phyloP scores from a whole-genome alignment of 805 yeast genomes.

The Metschnikowia drakensbergensis region DNA sequence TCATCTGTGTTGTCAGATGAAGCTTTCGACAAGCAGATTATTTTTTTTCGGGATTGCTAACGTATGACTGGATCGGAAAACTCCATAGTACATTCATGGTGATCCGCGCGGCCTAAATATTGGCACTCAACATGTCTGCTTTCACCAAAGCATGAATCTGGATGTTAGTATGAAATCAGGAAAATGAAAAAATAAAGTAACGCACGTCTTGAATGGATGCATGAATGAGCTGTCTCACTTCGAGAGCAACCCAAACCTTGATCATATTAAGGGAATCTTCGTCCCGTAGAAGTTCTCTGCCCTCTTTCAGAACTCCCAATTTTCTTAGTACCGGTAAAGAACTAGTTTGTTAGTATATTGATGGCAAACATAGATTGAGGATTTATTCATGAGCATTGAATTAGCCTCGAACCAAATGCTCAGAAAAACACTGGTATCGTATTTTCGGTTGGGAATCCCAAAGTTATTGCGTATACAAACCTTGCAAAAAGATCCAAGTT shows the following conservation, averaged over 20 bases:
- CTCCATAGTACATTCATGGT: not conserved
- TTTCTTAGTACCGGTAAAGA: constrained; percentile 83
- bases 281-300: constrained; percentile 51
- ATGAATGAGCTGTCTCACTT: constrained; percentile 78
- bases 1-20: not conserved
- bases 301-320: constrained; percentile 67
- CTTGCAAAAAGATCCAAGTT: constrained; percentile 91
- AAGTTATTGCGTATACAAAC: constrained; percentile 60
- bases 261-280: constrained; percentile 73
- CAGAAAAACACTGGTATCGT: constrained; percentile 13
- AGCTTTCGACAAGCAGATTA: not conserved
- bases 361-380: not conserved
- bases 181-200: not conserved
- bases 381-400: not conserved
- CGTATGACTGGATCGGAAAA: not conserved
- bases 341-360: constrained; percentile 36
- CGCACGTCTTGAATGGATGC: constrained; percentile 78
- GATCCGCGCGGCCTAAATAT: constrained; percentile 21
- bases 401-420: not conserved
- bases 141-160: constrained; percentile 42
- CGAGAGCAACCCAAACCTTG: constrained; percentile 87
- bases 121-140: constrained; percentile 46
- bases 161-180: constrained; percentile 17
- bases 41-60: not conserved
- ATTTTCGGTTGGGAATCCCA: constrained; percentile 41